These are phyloP conservation scores for Chlorella sp. DNA, from an alignment of 139 green algal genomes.

Conservation along the genomic window DNA sequence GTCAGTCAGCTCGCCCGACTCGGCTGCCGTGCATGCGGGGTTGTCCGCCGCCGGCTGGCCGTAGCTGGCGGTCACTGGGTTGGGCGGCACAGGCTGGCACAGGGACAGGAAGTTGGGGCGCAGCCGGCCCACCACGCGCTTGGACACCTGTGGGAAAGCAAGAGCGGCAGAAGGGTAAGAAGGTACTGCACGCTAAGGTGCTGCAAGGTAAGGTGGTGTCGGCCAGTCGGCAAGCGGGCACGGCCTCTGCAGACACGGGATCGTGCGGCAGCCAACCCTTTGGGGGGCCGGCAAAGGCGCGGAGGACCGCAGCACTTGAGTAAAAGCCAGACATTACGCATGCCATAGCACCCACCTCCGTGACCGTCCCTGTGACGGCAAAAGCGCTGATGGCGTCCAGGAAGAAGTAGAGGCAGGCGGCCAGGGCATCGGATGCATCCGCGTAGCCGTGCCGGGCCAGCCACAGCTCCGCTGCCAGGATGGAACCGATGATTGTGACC, in stretches of 20 bases:
- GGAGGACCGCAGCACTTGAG: no score
- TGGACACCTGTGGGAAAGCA: not conserved
- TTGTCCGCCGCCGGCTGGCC: constrained; percentile 24
- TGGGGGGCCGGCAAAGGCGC: no score
- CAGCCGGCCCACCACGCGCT: constrained; percentile 29
- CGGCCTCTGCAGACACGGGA: no score
- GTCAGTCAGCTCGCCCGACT: constrained; percentile 22
- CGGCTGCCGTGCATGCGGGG: constrained; percentile 19
- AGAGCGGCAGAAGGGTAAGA: not conserved
- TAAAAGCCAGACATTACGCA: no score
- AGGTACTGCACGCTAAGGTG: not conserved
- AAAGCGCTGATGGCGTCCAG: constrained; percentile 43
- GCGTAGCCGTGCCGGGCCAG: not conserved
- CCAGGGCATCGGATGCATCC: constrained; percentile 8
- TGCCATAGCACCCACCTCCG: constrained; percentile 40
- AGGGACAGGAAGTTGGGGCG: constrained; percentile 40
- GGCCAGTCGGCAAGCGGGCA: no score
- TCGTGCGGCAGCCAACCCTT: no score
- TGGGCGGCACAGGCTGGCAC: constrained; percentile 26
- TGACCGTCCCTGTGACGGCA: constrained; percentile 32
- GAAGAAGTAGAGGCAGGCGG: constrained; percentile 46
- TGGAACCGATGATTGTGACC: not conserved
- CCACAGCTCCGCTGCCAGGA: constrained; percentile 11
- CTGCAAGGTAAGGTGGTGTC: not conserved
- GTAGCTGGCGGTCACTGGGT: not conserved